A percentile compares a stretch with the other conserved stretches of the same genome.
phyloP scores from a whole-genome alignment of 768 basidiomycete species.

The Panaeolus papilionaceus region DNA sequence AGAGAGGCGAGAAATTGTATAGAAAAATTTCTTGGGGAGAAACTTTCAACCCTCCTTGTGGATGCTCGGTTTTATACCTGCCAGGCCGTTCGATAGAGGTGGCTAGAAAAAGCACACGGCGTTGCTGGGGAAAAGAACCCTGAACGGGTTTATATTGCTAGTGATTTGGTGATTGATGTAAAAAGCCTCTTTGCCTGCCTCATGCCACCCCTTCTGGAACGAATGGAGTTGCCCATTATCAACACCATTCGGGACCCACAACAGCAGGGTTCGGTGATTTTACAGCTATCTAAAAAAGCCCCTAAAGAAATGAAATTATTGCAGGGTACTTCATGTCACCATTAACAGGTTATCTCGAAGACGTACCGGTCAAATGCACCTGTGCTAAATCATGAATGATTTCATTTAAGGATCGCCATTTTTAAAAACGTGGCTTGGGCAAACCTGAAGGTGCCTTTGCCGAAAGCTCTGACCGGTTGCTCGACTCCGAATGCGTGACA shows the following conservation, averaged over 20 bases:
- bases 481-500: background rate
- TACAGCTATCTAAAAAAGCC: background rate
- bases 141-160: conserved; percentile 10
- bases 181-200: conserved; percentile 8
- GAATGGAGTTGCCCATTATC: conserved; percentile 5
- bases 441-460: background rate
- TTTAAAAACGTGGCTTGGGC: background rate
- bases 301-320: background rate
- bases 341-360: background rate
- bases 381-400: background rate
- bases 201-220: conserved; percentile 10
- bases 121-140: conserved; percentile 6
- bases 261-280: background rate
- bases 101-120: conserved; percentile 8
- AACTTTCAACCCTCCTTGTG: background rate
- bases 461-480: background rate
- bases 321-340: background rate
- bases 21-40: background rate
- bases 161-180: conserved; percentile 11
- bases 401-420: conserved; percentile 10
- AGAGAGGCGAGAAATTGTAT: background rate
- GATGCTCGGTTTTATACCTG: conserved; percentile 3
- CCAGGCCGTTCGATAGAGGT: background rate
- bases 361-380: background rate
- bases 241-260: conserved; percentile 4